Evolutionary conservation across 352 stramenopile genomes (phyloP).

Genomic region (Phytophthora podocarpi): DNA sequence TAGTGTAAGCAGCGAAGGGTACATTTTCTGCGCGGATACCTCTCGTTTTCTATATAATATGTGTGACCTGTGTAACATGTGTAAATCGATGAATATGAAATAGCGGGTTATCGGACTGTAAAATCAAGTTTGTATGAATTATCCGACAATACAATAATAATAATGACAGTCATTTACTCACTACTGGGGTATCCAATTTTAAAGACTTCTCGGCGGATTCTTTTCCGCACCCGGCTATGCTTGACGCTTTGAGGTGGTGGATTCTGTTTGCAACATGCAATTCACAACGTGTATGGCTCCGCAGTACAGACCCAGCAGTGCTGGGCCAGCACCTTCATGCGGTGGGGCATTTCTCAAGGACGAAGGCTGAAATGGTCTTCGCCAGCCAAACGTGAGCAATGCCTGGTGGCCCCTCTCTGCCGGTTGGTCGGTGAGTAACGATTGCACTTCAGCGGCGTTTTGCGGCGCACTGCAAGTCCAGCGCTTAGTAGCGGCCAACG

Average conservation of each 20-base stretch:
- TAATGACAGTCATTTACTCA: too few relatives aligned
- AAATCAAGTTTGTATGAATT: neutral
- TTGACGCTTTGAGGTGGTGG: too few relatives aligned
- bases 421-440: constrained; percentile 8
- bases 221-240: too few relatives aligned
- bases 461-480: too few relatives aligned
- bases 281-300: too few relatives aligned
- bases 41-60: neutral
- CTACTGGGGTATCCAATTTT: too few relatives aligned
- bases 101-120: neutral
- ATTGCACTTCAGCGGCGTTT: neutral
- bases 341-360: neutral
- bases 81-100: neutral
- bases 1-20: constrained; percentile 22
- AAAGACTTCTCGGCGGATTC: too few relatives aligned
- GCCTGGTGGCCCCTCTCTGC: constrained; percentile 13
- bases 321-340: too few relatives aligned
- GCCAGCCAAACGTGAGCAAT: constrained; percentile 8
- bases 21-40: constrained; percentile 21
- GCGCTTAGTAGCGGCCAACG: too few relatives aligned
- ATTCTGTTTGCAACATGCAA: too few relatives aligned
- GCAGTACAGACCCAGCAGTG: neutral
- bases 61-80: neutral
- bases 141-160: too few relatives aligned
- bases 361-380: constrained; percentile 4